These are phyloP conservation scores for Plantago elongata DNA, from an alignment of 257 asterid species.

Conservation along the genomic window DNA sequence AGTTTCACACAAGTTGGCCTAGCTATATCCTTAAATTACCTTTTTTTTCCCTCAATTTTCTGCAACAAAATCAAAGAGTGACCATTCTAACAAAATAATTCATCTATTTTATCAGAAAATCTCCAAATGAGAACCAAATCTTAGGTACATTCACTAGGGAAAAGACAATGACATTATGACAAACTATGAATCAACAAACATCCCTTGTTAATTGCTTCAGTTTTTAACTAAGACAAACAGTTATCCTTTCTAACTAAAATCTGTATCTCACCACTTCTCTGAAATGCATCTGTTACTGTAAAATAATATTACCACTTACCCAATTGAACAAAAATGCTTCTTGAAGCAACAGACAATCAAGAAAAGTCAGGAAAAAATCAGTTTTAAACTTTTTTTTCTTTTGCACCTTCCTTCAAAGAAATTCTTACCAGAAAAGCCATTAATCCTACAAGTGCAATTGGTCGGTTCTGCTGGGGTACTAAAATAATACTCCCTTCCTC, in stretches of 20 bases:
- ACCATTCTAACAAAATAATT: no score
- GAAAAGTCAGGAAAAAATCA: background rate
- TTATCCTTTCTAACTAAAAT: slow-evolving; percentile 4
- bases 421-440: slow-evolving; percentile 39
- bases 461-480: slow-evolving; percentile 36
- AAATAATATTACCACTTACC: background rate
- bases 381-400: slow-evolving; percentile 2
- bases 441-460: slow-evolving; percentile 33
- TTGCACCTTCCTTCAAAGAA: slow-evolving; percentile 13
- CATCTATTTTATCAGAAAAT: no score
- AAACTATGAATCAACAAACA: background rate
- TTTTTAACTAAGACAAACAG: background rate
- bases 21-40: no score
- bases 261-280: background rate
- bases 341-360: background rate
- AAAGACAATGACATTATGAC: background rate
- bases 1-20: no score
- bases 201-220: background rate
- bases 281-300: slow-evolving; percentile 8
- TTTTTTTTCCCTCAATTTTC: no score
- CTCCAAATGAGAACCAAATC: no score
- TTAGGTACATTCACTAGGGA: background rate
- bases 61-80: no score
- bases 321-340: background rate
- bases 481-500: no score